Base-by-base conservation (phyloP, 1,284 basidiomycete species). In the Farysia itapuensis region DNA sequence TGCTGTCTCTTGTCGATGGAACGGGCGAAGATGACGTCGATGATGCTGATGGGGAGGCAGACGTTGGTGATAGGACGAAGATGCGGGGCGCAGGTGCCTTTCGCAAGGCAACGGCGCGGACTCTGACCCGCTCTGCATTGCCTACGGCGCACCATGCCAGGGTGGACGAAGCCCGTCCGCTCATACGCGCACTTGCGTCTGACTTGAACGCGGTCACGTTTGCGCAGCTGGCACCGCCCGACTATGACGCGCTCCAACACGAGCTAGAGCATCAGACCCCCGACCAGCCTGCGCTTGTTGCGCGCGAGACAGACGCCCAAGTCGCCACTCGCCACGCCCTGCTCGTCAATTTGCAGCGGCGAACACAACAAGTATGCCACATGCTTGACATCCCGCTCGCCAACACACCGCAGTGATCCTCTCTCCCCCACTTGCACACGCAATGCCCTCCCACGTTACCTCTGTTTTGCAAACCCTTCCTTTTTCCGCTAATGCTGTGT, bases 1-100 rank as follows among this genome's bases (percentile, higher is more conserved):
- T 88, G 5, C 77, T 84, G 19, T 77, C 82, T n/a, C 32, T 64
- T 22, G 9, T 35, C 5, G 18, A 6, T 13, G 34, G 8, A 6
- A 23, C 7, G 5, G 34, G 19, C 9, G 18, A 9, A 6, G 34
- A 20, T 12, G 34, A 20, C 9, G 34, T 6, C 34, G 9, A 35
- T 15, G 34, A 20, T 21, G 20, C 13, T 13, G 18, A 35, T 5
- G 19, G 6, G 9, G 18, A 35, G 34, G 34, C 6, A 16, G 34
- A 22, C 9, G 5, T 6, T 30, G 15, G 19, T 9, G 35, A 28
- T 12, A 20, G 26, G 20, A 19, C 34, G 2, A 34, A 25, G 14
- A 12, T 31, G 33, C 12, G 30, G 15, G 38, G 30, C 13, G 36
- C 22, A 14, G 37, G 21, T 3, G 37, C 21, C 11, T 35, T 35